Evolutionary conservation across 176 grass and related monocot species (phyloP).

Genomic region (Secale cereale): DNA sequence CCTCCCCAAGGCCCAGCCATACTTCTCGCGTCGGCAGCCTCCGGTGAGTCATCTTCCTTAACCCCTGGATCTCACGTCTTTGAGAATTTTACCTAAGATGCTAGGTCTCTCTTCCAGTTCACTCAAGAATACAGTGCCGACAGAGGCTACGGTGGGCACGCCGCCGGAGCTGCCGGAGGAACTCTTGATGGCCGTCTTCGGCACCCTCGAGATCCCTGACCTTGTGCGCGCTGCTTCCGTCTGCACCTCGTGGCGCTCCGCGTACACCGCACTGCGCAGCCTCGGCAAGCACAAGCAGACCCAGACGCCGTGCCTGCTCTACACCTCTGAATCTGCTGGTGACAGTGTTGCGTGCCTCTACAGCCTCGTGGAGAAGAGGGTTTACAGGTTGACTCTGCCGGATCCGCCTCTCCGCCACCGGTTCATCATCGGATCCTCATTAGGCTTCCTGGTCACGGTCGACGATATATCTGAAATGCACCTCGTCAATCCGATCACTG

Average conservation of each 20-base stretch:
- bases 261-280: too few species aligned
- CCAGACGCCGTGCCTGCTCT: too few species aligned
- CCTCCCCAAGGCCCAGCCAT: background rate
- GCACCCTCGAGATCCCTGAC: background rate
- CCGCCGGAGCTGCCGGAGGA: background rate
- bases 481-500: background rate
- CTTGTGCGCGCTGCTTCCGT: background rate
- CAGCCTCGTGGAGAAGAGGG: background rate
- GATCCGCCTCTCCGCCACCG: background rate
- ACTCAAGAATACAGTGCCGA: background rate
- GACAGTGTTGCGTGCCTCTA: background rate
- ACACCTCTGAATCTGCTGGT: background rate
- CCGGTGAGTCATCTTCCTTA: background rate
- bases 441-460: background rate
- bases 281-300: too few species aligned
- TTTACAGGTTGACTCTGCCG: background rate
- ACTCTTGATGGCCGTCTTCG: background rate
- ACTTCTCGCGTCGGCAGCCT: background rate
- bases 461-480: background rate
- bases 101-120: background rate
- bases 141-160: background rate
- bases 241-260: background rate
- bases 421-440: background rate
- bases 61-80: background rate
- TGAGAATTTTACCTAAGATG: background rate